Percentiles rank a stretch among this genome's conserved stretches.
Conservation (phyloP, 805 yeast genomes). For the Kazachstania martiniae region DNA sequence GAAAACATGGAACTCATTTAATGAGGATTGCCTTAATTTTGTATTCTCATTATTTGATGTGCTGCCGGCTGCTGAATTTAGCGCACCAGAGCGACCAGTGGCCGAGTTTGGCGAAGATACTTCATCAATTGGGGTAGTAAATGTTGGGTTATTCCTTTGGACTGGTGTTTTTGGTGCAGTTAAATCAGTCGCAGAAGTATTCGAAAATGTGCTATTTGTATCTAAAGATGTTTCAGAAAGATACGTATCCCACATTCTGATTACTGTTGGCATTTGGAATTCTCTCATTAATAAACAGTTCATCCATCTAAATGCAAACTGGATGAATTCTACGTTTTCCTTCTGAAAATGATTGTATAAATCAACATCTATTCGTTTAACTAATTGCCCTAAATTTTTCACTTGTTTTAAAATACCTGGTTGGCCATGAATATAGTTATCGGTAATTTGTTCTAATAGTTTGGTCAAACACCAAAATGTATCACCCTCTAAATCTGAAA, state of each 20-base stretch:
- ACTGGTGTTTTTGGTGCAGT: conserved; percentile 18
- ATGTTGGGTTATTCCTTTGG: conserved; percentile 10
- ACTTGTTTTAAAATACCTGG: conserved; percentile 95
- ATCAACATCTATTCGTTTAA: conserved; percentile 66
- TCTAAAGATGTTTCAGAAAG: conserved; percentile 51
- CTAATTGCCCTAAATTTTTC: conserved; percentile 62
- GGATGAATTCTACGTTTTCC: conserved; percentile 89
- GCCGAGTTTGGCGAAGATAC: conserved; percentile 3
- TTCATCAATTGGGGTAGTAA: conserved; percentile 9
- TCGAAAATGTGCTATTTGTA: conserved; percentile 7
- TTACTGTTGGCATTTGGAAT: conserved; percentile 60
- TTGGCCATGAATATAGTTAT: conserved; percentile 94
- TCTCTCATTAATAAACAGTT: conserved; percentile 95
- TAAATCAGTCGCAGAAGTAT: conserved; percentile 7
- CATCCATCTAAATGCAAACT: conserved; percentile 97
- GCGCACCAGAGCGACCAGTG: not conserved
- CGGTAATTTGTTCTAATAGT: conserved; percentile 87
- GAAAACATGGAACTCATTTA: conserved; percentile 87
- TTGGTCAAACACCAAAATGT: conserved; percentile 94
- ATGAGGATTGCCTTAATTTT: conserved; percentile 20
- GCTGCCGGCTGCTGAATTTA: conserved; percentile 1
- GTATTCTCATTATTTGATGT: conserved; percentile 7
- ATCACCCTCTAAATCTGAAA: conserved; percentile 80
- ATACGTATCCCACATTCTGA: conserved; percentile 98
- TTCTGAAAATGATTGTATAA: conserved; percentile 62